phyloP scores from a whole-genome alignment of 2,329 filamentous ascomycete genomes.

The Trichophaea hybrida region DNA sequence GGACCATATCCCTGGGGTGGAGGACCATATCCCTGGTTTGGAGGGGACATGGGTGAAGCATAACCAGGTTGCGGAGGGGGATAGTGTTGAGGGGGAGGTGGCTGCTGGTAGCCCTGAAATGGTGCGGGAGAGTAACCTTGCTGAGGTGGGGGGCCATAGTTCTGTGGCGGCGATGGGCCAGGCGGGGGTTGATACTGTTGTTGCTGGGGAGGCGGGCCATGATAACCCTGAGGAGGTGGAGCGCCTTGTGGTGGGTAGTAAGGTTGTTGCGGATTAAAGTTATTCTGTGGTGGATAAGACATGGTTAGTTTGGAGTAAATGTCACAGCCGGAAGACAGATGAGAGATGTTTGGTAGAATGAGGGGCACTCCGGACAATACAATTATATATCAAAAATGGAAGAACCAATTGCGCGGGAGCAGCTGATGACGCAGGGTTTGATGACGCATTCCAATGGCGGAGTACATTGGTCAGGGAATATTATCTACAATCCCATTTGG shows the following conservation, averaged over 20 bases:
- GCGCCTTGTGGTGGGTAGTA: constrained; percentile 5
- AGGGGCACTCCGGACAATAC: too few relatives aligned
- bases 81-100: constrained; percentile 31
- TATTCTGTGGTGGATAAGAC: background rate
- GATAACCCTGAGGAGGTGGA: constrained; percentile 6
- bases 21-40: constrained; percentile 18
- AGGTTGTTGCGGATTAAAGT: constrained; percentile 2
- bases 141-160: background rate
- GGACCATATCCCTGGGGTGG: constrained; percentile 25
- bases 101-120: constrained; percentile 19
- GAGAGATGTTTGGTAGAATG: too few relatives aligned
- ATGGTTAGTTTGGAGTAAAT: too few relatives aligned
- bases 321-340: too few relatives aligned
- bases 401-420: too few relatives aligned
- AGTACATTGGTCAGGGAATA: too few relatives aligned
- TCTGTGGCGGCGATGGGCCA: constrained; percentile 10
- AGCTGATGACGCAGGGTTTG: too few relatives aligned
- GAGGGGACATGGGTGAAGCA: constrained; percentile 28
- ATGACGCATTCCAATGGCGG: too few relatives aligned
- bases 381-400: too few relatives aligned
- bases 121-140: background rate
- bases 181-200: constrained; percentile 8
- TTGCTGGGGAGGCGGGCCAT: constrained; percentile 8
- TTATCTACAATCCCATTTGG: too few relatives aligned
- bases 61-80: constrained; percentile 28